Conservation (phyloP, 805 yeast genomes). For the Cyberlindnera saturnus region DNA sequence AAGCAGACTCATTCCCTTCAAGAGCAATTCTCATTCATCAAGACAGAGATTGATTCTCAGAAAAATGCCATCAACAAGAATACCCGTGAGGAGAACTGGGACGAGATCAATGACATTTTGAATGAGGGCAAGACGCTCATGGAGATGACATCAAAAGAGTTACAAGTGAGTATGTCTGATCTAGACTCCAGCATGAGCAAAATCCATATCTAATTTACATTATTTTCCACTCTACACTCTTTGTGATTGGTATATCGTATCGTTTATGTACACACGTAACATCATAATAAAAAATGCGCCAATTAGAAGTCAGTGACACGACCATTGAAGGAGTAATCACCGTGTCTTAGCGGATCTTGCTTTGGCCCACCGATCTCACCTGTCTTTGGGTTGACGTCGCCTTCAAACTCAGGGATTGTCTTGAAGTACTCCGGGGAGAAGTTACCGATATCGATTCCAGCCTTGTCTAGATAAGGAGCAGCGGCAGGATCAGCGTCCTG, state of each 20-base stretch:
- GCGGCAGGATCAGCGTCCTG: slow-evolving; percentile 27
- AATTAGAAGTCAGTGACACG: slow-evolving; percentile 86
- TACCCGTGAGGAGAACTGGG: slow-evolving; percentile 24
- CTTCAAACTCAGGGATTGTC: slow-evolving; percentile 92
- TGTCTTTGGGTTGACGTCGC: slow-evolving; percentile 85
- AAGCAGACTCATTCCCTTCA: slow-evolving; percentile 20
- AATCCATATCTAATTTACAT: slow-evolving; percentile 3
- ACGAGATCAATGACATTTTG: slow-evolving; percentile 25
- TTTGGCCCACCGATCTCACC: slow-evolving; percentile 98
- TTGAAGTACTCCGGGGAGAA: slow-evolving; percentile 66
- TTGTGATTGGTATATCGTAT: background rate
- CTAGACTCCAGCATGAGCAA: slow-evolving; percentile 15
- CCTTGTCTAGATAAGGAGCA: slow-evolving; percentile 33
- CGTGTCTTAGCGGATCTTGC: slow-evolving; percentile 89
- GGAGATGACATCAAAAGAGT: slow-evolving; percentile 12
- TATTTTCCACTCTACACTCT: background rate
- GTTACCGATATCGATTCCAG: slow-evolving; percentile 59
- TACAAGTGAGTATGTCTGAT: slow-evolving; percentile 14
- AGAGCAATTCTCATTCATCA: slow-evolving; percentile 26
- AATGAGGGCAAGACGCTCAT: slow-evolving; percentile 28
- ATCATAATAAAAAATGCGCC: background rate
- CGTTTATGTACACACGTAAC: background rate
- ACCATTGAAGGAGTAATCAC: slow-evolving; percentile 94
- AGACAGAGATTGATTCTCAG: slow-evolving; percentile 19
- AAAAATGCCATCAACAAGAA: slow-evolving; percentile 2